These are phyloP conservation scores for Trichoderma guizhouense DNA, from an alignment of 2,329 filamentous ascomycete species.

Conservation along the genomic window DNA sequence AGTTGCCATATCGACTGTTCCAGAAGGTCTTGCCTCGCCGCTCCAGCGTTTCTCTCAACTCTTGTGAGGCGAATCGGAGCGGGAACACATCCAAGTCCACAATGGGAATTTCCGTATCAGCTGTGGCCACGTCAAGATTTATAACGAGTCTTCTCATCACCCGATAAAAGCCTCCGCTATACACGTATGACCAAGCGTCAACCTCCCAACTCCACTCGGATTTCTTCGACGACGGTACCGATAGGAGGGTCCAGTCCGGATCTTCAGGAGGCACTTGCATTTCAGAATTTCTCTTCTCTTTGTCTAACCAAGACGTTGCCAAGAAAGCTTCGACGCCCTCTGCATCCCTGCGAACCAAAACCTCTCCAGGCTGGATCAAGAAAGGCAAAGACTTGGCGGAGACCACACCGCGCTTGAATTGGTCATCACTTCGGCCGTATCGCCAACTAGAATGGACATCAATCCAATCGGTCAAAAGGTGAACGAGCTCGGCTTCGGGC, in stretches of 20 bases:
- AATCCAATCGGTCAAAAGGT: not conserved
- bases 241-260: not conserved
- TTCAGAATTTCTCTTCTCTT: not conserved
- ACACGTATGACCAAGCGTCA: not conserved
- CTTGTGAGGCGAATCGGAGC: not conserved
- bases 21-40: not conserved
- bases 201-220: not conserved
- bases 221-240: not conserved
- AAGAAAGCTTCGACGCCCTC: not conserved
- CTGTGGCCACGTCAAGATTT: not conserved
- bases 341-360: not conserved
- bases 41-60: not conserved
- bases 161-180: not conserved
- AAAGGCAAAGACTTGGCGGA: not conserved
- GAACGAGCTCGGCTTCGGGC: not conserved
- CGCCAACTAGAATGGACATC: not conserved
- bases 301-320: not conserved
- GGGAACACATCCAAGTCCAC: not conserved
- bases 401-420: not conserved
- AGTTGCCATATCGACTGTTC: not conserved
- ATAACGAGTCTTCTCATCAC: not conserved
- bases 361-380: not conserved
- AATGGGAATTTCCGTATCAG: not conserved
- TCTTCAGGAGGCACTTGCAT: not conserved
- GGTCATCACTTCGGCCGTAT: not conserved